These are phyloP conservation scores for Nigrospora osmanthi DNA, from an alignment of 2,329 filamentous ascomycete genomes.

Conservation along the genomic window DNA sequence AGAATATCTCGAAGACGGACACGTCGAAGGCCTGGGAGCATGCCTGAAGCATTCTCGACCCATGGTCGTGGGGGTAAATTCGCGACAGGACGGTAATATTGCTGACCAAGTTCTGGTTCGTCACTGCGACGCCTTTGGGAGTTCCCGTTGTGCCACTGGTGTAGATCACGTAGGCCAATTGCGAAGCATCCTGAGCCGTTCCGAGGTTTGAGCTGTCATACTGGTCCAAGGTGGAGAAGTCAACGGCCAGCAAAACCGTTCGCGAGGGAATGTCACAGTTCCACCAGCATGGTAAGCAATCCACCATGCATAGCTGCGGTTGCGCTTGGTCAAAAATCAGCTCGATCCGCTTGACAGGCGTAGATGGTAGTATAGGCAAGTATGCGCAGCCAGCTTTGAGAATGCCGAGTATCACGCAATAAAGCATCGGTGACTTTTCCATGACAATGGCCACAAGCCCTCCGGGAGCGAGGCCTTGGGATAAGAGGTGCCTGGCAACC, in stretches of 20 bases:
- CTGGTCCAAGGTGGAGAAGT: conserved; percentile 13
- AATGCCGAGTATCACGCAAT: conserved; percentile 65
- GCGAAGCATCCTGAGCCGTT: conserved; percentile 30
- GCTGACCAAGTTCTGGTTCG: conserved; percentile 66
- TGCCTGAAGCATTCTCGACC: conserved; percentile 65
- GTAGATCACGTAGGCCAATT: conserved; percentile 70
- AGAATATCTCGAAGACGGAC: conserved; percentile 87
- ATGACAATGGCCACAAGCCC: conserved; percentile 66
- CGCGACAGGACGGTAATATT: conserved; percentile 61
- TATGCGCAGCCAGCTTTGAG: conserved; percentile 73
- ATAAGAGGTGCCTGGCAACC: conserved; percentile 49
- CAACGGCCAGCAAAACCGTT: conserved; percentile 22
- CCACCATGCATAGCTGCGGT: conserved; percentile 36
- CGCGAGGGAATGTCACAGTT: no score
- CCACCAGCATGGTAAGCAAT: conserved; percentile 15
- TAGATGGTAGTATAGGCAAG: conserved; percentile 69
- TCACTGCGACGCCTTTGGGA: conserved; percentile 75
- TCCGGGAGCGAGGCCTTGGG: conserved; percentile 37
- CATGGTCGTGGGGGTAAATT: conserved; percentile 51
- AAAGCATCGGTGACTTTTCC: conserved; percentile 68
- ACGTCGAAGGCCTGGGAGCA: conserved; percentile 84
- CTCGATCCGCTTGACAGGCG: conserved; percentile 51
- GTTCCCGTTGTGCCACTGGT: conserved; percentile 76
- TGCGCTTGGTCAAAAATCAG: conserved; percentile 56
- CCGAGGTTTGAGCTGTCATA: conserved; percentile 28